phyloP scores from a whole-genome alignment of 805 yeast species.

The Wickerhamomyces hampshirensis region DNA sequence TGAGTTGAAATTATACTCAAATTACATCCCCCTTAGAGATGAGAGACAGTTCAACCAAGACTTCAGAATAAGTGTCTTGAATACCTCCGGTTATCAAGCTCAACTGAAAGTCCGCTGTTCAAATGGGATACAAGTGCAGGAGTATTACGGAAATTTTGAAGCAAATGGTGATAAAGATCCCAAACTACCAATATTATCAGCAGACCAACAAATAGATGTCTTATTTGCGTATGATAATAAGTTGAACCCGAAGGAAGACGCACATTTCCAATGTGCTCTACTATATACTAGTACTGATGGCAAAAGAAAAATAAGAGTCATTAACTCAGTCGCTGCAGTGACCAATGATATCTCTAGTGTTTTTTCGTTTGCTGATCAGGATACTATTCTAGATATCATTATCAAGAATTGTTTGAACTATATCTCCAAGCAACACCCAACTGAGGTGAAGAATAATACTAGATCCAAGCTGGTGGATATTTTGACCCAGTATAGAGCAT shows the following conservation, averaged over 20 bases:
- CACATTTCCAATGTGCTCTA: slow-evolving; percentile 87
- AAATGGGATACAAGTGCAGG: slow-evolving; percentile 74
- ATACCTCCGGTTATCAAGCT: slow-evolving; percentile 69
- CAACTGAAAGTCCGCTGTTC: slow-evolving; percentile 84
- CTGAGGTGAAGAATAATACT: slow-evolving; percentile 47
- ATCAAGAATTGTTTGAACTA: slow-evolving; percentile 43
- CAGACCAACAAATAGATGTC: slow-evolving; percentile 64
- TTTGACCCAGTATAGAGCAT: slow-evolving; percentile 51
- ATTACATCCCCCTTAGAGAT: slow-evolving; percentile 65
- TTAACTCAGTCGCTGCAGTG: slow-evolving; percentile 77
- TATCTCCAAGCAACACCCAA: slow-evolving; percentile 38
- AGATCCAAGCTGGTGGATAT: slow-evolving; percentile 49
- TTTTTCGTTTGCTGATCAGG: slow-evolving; percentile 77
- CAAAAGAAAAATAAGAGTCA: slow-evolving; percentile 76
- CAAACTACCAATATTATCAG: slow-evolving; percentile 56
- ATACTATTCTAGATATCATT: slow-evolving; percentile 49
- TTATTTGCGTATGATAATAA: slow-evolving; percentile 75
- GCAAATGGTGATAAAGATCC: slow-evolving; percentile 50
- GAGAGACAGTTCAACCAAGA: slow-evolving; percentile 61
- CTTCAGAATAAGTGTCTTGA: slow-evolving; percentile 45
- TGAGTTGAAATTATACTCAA: slow-evolving; percentile 52
- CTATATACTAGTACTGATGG: slow-evolving; percentile 80
- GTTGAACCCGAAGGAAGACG: slow-evolving; percentile 64
- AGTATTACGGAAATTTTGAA: slow-evolving; percentile 60
- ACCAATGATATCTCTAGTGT: slow-evolving; percentile 69